A percentile compares a stretch with the other conserved stretches of the same genome.
phyloP scores from a whole-genome alignment of 2,329 filamentous ascomycete species.

The Fusarium sp. region DNA sequence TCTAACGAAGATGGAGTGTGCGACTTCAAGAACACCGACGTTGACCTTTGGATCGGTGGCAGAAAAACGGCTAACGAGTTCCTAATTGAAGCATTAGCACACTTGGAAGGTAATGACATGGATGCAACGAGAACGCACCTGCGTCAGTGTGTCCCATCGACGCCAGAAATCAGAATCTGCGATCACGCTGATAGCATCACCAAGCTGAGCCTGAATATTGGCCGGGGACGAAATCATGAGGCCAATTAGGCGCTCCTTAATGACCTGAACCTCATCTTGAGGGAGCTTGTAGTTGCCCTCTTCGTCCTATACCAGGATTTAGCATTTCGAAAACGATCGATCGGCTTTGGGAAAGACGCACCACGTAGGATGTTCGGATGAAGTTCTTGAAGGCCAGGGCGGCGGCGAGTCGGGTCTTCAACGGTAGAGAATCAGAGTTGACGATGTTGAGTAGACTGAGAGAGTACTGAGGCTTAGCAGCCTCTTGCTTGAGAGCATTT shows the following conservation, averaged over 20 bases:
- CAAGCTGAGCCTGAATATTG: constrained; percentile 90
- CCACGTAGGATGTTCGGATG: constrained; percentile 91
- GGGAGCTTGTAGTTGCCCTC: constrained; percentile 93
- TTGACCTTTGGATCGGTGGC: constrained; percentile 85
- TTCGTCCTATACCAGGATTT: constrained; percentile 71
- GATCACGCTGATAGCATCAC: constrained; percentile 96
- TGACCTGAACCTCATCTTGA: constrained; percentile 82
- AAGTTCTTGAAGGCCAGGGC: constrained; percentile 99
- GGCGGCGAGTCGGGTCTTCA: constrained; percentile 85
- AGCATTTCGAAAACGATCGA: constrained; percentile 28
- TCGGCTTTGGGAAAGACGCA: constrained; percentile 54
- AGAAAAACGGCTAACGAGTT: constrained; percentile 89
- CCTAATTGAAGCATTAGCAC: constrained; percentile 58
- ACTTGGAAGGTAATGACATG: neutral
- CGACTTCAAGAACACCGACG: constrained; percentile 94
- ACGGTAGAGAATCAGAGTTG: constrained; percentile 75
- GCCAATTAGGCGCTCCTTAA: constrained; percentile 95
- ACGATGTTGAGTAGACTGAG: constrained; percentile 90
- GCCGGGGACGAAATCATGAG: constrained; percentile 94
- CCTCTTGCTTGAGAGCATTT: constrained; percentile 79
- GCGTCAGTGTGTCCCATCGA: constrained; percentile 94
- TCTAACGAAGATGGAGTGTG: constrained; percentile 96
- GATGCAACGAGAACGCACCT: constrained; percentile 61
- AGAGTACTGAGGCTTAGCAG: constrained; percentile 88
- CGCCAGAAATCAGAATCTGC: constrained; percentile 98